Percentiles rank a stretch among this genome's conserved stretches.
These are phyloP conservation scores for Russula sp. DNA, from an alignment of 768 basidiomycete genomes.

Conservation along the genomic window DNA sequence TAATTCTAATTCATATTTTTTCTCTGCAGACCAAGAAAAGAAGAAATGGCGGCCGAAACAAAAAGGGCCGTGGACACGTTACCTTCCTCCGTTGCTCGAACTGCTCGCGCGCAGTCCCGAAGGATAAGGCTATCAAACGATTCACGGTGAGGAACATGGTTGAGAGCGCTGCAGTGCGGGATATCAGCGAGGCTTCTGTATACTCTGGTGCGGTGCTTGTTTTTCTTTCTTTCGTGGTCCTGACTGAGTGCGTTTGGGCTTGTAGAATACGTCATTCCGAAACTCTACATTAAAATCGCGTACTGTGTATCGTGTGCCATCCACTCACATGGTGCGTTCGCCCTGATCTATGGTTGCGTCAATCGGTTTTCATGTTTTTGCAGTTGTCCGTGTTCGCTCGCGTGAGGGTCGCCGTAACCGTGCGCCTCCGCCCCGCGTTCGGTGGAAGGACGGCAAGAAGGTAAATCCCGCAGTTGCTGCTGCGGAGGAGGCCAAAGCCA, in stretches of 20 bases:
- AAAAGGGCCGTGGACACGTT: conserved; percentile 97
- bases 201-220: conserved; percentile 68
- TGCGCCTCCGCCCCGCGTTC: conserved; percentile 90
- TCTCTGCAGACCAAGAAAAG: conserved; percentile 88
- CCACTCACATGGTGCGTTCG: conserved; percentile 87
- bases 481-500: conserved; percentile 81
- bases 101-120: conserved; percentile 96
- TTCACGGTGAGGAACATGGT: conserved; percentile 99
- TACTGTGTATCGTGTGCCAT: conserved; percentile 99
- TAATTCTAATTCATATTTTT: conserved; percentile 30
- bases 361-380: conserved; percentile 5
- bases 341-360: neutral
- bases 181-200: conserved; percentile 94
- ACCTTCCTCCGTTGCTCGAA: conserved; percentile 96
- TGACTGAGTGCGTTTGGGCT: conserved; percentile 1
- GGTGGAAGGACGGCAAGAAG: conserved; percentile 96
- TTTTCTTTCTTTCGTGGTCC: neutral
- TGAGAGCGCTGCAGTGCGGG: conserved; percentile 95
- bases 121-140: conserved; percentile 99
- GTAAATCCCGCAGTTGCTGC: conserved; percentile 94
- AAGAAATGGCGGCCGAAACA: conserved; percentile 99
- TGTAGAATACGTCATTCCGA: conserved; percentile 91
- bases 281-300: conserved; percentile 96
- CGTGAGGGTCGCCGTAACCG: conserved; percentile 95
- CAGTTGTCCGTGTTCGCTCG: conserved; percentile 97